These are phyloP conservation scores for Cavenderia fasciculata DNA, from an alignment of 78 protist species.

Conservation along the genomic window DNA sequence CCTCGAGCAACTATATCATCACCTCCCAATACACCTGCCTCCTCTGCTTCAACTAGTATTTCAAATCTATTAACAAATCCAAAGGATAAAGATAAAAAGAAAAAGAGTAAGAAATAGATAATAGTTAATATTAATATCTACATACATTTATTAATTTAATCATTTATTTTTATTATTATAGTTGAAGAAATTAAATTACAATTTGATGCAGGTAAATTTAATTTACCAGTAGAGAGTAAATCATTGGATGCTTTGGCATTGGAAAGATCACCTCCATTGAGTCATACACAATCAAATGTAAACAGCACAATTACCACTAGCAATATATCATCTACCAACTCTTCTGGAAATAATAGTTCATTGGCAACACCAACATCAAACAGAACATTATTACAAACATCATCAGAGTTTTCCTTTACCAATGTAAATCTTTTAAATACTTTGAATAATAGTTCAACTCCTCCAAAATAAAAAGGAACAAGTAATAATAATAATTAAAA, in stretches of 20 bases:
- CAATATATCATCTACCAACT: neutral
- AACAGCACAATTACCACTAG: neutral
- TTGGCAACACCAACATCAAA: conserved; percentile 1
- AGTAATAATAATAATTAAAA: too few relatives aligned
- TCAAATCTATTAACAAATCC: neutral
- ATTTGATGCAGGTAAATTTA: conserved; percentile 63
- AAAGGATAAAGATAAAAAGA: conserved; percentile 57
- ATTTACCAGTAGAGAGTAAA: conserved; percentile 13
- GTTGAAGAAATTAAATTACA: conserved; percentile 58
- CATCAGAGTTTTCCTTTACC: conserved; percentile 1
- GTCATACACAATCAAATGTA: too few relatives aligned
- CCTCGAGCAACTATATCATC: neutral
- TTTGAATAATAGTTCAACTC: too few relatives aligned
- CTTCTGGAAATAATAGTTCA: neutral
- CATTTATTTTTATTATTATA: too few relatives aligned
- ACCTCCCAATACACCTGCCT: neutral
- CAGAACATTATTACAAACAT: conserved; percentile 12
- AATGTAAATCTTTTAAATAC: neutral
- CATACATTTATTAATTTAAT: too few relatives aligned
- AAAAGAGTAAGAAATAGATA: too few relatives aligned
- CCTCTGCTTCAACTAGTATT: neutral
- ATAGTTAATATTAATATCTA: too few relatives aligned
- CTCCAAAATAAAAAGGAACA: too few relatives aligned
- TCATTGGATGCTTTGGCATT: conserved; percentile 50
- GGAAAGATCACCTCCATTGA: conserved; percentile 2